Percentiles rank a stretch among this genome's conserved stretches.
These are phyloP conservation scores for Penicillium flavigenum DNA, from an alignment of 495 filamentous ascomycete genomes.

Conservation along the genomic window DNA sequence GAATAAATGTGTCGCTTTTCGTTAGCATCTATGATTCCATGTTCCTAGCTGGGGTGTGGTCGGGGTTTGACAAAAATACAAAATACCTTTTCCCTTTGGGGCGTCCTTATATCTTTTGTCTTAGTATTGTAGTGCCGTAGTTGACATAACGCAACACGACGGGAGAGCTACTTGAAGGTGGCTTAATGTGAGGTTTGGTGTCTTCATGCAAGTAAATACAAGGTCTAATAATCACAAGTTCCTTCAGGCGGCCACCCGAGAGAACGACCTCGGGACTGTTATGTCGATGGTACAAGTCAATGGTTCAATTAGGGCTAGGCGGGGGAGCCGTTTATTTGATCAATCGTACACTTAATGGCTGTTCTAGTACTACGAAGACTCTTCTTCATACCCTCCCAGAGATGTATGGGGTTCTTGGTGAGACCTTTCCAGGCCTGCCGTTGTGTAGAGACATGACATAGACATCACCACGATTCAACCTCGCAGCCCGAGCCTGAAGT, in stretches of 20 bases:
- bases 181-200: not conserved
- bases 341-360: not conserved
- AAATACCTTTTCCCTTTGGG: slow-evolving; percentile 27
- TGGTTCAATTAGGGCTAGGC: not conserved
- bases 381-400: too few relatives aligned
- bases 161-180: not conserved
- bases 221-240: not conserved
- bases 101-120: not conserved
- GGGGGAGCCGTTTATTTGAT: not conserved
- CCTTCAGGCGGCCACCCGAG: not conserved
- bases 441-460: too few relatives aligned
- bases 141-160: not conserved
- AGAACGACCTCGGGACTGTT: too few relatives aligned
- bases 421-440: too few relatives aligned
- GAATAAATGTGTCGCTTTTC: slow-evolving; percentile 40
- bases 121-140: slow-evolving; percentile 5
- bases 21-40: slow-evolving; percentile 35
- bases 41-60: slow-evolving; percentile 29
- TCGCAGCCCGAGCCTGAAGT: too few relatives aligned
- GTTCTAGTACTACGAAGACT: too few relatives aligned
- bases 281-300: not conserved
- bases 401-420: too few relatives aligned
- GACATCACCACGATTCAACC: too few relatives aligned
- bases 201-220: not conserved
- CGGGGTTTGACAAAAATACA: slow-evolving; percentile 33